Conservation (phyloP, 106 monocot species). For the Apostasia shenzhenica region DNA sequence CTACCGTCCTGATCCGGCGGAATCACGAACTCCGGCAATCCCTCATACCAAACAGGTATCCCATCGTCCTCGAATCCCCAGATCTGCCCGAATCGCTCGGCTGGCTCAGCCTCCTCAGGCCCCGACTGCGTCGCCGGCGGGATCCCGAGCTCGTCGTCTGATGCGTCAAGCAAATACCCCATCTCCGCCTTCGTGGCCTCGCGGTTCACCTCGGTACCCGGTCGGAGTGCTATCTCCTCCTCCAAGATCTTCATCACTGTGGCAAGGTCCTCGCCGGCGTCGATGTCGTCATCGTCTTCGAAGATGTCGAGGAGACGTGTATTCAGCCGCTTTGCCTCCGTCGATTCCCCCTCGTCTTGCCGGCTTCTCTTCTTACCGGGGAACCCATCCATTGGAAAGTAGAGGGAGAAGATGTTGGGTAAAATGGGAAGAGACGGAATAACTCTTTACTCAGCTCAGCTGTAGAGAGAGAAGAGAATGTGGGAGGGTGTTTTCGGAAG, state of each 20-base stretch:
- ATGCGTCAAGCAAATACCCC: slow-evolving; percentile 38
- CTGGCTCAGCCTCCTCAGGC: not conserved
- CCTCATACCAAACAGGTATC: not conserved
- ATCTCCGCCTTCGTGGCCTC: slow-evolving; percentile 9
- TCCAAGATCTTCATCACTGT: slow-evolving; percentile 38
- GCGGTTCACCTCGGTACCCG: not conserved
- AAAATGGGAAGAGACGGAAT: too few species aligned
- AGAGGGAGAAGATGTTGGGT: not conserved
- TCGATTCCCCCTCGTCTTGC: not conserved
- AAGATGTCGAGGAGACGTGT: slow-evolving; percentile 9
- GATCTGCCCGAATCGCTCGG: slow-evolving; percentile 15
- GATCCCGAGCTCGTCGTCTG: slow-evolving; percentile 51
- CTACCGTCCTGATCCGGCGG: slow-evolving; percentile 13
- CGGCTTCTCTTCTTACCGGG: slow-evolving; percentile 1
- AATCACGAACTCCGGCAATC: slow-evolving; percentile 4
- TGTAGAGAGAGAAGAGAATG: too few species aligned
- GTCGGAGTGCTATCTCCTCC: slow-evolving; percentile 24
- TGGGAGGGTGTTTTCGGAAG: too few species aligned
- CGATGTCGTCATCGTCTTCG: not conserved
- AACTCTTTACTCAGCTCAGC: too few species aligned
- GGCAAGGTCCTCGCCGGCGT: slow-evolving; percentile 19
- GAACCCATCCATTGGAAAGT: not conserved
- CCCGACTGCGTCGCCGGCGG: slow-evolving; percentile 17
- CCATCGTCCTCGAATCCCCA: slow-evolving; percentile 20
- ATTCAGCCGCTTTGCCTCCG: slow-evolving; percentile 12